Evolutionary conservation across 495 filamentous ascomycete species (phyloP), one percentile per base, ranked within the genome.

Genomic region (Penicillium malachiteum): DNA sequence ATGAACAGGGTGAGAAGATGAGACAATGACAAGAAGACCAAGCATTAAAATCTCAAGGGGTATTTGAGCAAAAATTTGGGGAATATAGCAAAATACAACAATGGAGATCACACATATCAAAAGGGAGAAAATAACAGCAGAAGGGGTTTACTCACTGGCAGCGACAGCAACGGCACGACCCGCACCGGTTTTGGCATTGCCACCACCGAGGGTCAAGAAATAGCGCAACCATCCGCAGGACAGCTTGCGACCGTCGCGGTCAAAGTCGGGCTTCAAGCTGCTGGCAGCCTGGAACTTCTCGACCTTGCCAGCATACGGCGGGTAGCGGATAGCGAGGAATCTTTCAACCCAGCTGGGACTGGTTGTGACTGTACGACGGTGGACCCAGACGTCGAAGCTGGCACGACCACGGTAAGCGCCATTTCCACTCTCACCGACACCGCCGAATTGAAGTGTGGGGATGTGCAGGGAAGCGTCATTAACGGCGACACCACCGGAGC

Each of bases 391-490:
- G 60, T 97, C 91, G 75, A 95, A 96, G 47, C 84, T 87, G 45
- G 88, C 78, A 67, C 84, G 83, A 55, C 94, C 94, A 62, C 89
- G 84, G 77, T 97, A 97, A 9, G 84, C 78, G 49, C 94, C 94
- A 61, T 81, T 79, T 52, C 94, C 93, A 54, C 84, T 89, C 60
- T 90, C 84, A 54, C 94, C 94, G 32, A 98, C 88, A 64, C 93
- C 93, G 57, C 94, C 94, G 66, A 98, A 97, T 48, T 90, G 78
- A 4, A 96, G 74, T 8, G 86, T 90, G 17, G 85, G 82, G 58
- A 96, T 83, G 74, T 97, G 92, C 71, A 91, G 86, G 62, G 84
- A 89, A 48, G 86, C 77, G 71, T 96, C 91, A 71, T 96, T 96
- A 65, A 93, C 73, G 35, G 85, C 82, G 17, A 84, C 89, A 55